These are phyloP conservation scores for Candida succiphila DNA, from an alignment of 805 yeast species.

Conservation along the genomic window DNA sequence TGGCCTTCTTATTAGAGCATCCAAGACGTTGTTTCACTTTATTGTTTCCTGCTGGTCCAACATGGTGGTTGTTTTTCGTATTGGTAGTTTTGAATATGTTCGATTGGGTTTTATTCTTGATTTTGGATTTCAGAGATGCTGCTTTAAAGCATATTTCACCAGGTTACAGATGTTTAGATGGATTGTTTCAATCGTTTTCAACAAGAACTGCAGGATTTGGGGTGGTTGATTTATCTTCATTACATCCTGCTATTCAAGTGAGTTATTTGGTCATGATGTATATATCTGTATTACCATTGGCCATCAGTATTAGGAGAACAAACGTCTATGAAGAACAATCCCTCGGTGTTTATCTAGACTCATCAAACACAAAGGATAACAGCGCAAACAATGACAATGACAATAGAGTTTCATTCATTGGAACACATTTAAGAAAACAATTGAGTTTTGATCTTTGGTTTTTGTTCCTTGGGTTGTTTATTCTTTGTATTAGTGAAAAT, in stretches of 20 bases:
- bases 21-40: conserved; percentile 96
- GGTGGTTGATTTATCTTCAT: conserved; percentile 53
- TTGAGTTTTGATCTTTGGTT: conserved; percentile 94
- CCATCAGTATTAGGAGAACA: conserved; percentile 92
- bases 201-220: conserved; percentile 93
- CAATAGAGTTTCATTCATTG: conserved; percentile 54
- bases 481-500: conserved; percentile 83
- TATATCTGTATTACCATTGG: conserved; percentile 90
- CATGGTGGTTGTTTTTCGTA: conserved; percentile 87
- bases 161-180: conserved; percentile 69
- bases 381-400: conserved; percentile 27
- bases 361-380: conserved; percentile 22
- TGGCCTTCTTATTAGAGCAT: conserved; percentile 83
- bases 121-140: conserved; percentile 54
- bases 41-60: conserved; percentile 83
- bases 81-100: conserved; percentile 61
- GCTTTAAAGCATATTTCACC: conserved; percentile 45
- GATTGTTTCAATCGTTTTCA: conserved; percentile 82
- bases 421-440: conserved; percentile 84
- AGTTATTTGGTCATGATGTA: conserved; percentile 97
- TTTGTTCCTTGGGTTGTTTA: conserved; percentile 72
- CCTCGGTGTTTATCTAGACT: conserved; percentile 62
- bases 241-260: conserved; percentile 90
- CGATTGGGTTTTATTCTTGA: conserved; percentile 73
- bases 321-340: conserved; percentile 98